phyloP scores from a whole-genome alignment of 306 rosid genomes.

The Corylus heterophylla region DNA sequence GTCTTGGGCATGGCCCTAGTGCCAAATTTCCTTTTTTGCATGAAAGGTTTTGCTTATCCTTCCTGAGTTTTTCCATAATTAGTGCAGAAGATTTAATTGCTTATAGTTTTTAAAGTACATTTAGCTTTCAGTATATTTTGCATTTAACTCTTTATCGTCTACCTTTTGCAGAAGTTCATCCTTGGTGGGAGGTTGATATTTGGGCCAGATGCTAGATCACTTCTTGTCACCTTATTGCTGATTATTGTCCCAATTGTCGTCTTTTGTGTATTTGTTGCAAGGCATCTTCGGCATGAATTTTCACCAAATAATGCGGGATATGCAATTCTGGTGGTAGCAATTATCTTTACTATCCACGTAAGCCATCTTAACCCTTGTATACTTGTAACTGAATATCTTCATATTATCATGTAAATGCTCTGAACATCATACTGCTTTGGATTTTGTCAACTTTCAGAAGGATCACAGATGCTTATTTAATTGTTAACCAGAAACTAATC shows the following conservation, averaged over 20 bases:
- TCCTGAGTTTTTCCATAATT: not conserved
- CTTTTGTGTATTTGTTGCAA: constrained; percentile 77
- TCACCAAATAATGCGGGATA: constrained; percentile 68
- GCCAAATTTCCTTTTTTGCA: too few species aligned
- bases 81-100: not conserved
- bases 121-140: constrained; percentile 1
- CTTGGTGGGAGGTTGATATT: constrained; percentile 84
- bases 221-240: constrained; percentile 71
- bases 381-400: not conserved
- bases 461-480: not conserved
- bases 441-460: not conserved
- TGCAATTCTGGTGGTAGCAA: constrained; percentile 62
- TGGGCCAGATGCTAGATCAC: constrained; percentile 91
- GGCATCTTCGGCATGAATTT: constrained; percentile 85
- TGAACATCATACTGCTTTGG: not conserved
- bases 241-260: constrained; percentile 66
- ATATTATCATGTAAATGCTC: not conserved
- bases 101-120: not conserved
- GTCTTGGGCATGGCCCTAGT: too few species aligned
- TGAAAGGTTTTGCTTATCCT: not conserved
- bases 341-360: constrained; percentile 70
- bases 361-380: constrained; percentile 37
- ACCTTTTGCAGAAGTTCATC: constrained; percentile 74
- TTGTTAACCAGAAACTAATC: not conserved
- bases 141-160: constrained; percentile 16